phyloP scores from a whole-genome alignment of 805 yeast species.

The Ogataea haglerorum region DNA sequence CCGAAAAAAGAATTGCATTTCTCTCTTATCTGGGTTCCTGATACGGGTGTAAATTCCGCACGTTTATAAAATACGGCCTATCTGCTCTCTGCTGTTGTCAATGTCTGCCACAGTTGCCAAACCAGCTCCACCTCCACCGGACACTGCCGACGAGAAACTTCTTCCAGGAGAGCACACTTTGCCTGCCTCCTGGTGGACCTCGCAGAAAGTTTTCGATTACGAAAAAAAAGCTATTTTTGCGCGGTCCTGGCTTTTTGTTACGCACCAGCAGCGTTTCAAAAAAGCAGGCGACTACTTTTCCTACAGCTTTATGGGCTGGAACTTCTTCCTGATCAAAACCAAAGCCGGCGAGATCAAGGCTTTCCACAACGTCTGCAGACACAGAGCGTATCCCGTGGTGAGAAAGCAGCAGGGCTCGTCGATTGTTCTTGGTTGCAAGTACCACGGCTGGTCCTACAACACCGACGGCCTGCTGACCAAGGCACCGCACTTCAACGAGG shows the following conservation, averaged over 20 bases:
- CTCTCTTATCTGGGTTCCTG: conserved; percentile 4
- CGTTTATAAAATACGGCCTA: conserved; percentile 3
- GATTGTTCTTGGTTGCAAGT: conserved; percentile 53
- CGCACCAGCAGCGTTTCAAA: conserved; percentile 49
- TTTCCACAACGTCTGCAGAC: conserved; percentile 64
- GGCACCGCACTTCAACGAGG: conserved; percentile 60
- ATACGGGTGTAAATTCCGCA: conserved; percentile 9
- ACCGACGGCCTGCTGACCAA: conserved; percentile 57
- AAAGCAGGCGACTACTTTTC: conserved; percentile 58
- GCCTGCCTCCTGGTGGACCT: conserved; percentile 67
- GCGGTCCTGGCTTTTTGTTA: conserved; percentile 54
- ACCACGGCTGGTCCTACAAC: conserved; percentile 65
- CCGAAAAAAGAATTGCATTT: conserved; percentile 3
- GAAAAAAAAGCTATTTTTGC: conserved; percentile 57
- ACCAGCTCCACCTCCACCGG: conserved; percentile 30
- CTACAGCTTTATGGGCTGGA: conserved; percentile 49
- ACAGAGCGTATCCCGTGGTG: conserved; percentile 61
- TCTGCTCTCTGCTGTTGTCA: not conserved
- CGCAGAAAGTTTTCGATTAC: conserved; percentile 53
- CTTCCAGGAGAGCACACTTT: conserved; percentile 48
- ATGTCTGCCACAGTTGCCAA: conserved; percentile 28
- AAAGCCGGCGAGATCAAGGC: conserved; percentile 53
- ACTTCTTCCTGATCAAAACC: conserved; percentile 53
- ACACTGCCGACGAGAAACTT: conserved; percentile 28
- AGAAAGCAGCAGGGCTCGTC: conserved; percentile 59